Evolutionary conservation across 306 rosid genomes (phyloP).

Genomic region (Prunus campanulata): DNA sequence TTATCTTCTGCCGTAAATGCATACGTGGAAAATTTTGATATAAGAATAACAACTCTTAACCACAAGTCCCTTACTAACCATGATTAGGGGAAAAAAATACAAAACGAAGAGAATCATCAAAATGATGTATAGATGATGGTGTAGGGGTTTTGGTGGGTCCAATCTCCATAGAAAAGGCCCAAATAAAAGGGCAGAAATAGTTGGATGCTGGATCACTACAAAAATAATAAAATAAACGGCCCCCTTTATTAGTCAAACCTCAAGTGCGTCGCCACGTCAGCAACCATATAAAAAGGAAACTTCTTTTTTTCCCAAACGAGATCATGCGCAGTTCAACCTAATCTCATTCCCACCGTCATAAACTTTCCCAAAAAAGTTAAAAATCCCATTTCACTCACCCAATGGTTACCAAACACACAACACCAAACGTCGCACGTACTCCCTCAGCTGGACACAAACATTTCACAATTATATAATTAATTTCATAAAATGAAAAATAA

Average conservation of each 20-base stretch:
- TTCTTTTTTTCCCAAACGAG: neutral
- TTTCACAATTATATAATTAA: too few relatives aligned
- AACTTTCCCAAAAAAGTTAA: slow-evolving; percentile 1
- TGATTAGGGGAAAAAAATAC: too few relatives aligned
- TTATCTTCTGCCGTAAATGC: too few relatives aligned
- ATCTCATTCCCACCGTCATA: neutral
- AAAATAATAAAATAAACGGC: slow-evolving; percentile 6
- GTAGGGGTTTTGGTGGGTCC: slow-evolving; percentile 3
- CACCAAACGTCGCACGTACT: neutral
- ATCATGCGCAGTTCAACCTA: slow-evolving; percentile 6
- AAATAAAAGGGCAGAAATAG: neutral
- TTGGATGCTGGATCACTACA: slow-evolving; percentile 1
- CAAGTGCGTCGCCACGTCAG: slow-evolving; percentile 30
- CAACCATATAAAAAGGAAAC: slow-evolving; percentile 13
- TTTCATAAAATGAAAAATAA: too few relatives aligned
- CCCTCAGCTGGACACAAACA: neutral
- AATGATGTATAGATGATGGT: neutral
- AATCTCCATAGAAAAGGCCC: neutral
- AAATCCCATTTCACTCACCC: neutral
- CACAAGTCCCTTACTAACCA: too few relatives aligned
- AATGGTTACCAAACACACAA: neutral
- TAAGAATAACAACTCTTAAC: too few relatives aligned
- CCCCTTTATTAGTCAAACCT: slow-evolving; percentile 16
- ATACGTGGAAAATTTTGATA: rapidly evolving
- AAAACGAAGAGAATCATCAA: neutral